These are phyloP conservation scores for Trematosphaeria pertusa DNA, from an alignment of 2,329 filamentous ascomycete species.

Conservation along the genomic window DNA sequence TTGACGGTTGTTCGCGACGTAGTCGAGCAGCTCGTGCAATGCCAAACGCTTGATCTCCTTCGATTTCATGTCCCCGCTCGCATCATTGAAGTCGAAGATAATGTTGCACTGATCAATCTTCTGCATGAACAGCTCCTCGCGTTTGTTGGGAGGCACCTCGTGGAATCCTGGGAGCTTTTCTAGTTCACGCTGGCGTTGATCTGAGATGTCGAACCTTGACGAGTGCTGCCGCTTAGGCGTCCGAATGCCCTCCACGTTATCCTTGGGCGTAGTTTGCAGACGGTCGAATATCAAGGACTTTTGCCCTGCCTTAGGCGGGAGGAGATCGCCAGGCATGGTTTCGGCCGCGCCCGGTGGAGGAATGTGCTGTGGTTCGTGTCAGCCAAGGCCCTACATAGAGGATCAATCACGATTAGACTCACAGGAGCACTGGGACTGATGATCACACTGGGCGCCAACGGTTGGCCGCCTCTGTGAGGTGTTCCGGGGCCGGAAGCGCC, in stretches of 20 bases:
- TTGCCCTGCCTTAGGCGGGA: constrained; percentile 87
- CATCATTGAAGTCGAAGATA: constrained; percentile 99
- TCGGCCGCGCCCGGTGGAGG: constrained; percentile 92
- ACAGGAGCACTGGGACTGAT: constrained; percentile 90
- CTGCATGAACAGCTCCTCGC: constrained; percentile 98
- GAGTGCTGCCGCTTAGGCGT: constrained; percentile 97
- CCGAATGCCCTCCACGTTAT: constrained; percentile 92
- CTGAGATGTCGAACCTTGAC: constrained; percentile 96
- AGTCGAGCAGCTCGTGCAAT: constrained; percentile 93
- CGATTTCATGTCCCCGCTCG: constrained; percentile 97
- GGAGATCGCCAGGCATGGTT: constrained; percentile 97
- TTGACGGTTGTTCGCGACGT: constrained; percentile 97
- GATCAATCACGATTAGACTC: constrained; percentile 23
- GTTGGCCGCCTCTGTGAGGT: constrained; percentile 66
- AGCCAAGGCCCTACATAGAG: constrained; percentile 7
- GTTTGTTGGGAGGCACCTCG: constrained; percentile 91
- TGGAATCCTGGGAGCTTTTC: constrained; percentile 98
- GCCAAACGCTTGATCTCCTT: constrained; percentile 99
- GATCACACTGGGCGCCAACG: constrained; percentile 83
- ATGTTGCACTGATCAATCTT: constrained; percentile 99
- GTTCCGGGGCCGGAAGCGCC: constrained; percentile 59
- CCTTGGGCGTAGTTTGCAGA: constrained; percentile 91
- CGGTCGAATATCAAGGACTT: constrained; percentile 90
- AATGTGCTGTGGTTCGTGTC: constrained; percentile 69
- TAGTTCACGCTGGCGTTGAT: constrained; percentile 84